These are phyloP conservation scores for Cladosporium austrohemisphaericum DNA, from an alignment of 2,329 filamentous ascomycete species.

Conservation along the genomic window DNA sequence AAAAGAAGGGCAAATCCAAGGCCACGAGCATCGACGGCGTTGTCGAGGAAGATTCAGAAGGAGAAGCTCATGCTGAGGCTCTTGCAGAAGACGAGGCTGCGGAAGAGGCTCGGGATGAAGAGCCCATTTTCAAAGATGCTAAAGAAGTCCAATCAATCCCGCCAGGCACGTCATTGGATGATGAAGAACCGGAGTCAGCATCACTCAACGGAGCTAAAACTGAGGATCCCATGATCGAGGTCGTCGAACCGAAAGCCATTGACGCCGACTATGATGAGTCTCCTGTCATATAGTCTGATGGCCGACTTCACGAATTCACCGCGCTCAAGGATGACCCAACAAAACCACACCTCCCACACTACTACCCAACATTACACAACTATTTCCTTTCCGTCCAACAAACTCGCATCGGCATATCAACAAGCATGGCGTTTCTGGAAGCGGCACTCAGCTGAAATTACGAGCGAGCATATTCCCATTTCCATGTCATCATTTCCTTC, in stretches of 20 bases:
- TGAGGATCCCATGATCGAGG: not conserved
- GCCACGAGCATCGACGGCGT: slow-evolving; percentile 7
- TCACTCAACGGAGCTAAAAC: not conserved
- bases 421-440: not conserved
- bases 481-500: not conserved
- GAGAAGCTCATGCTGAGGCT: slow-evolving; percentile 4
- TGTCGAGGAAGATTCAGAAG: slow-evolving; percentile 10
- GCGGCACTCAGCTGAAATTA: not conserved
- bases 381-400: not conserved
- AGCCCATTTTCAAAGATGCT: slow-evolving; percentile 5
- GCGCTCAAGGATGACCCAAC: not conserved
- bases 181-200: not conserved
- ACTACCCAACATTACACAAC: too few species aligned
- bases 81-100: too few species aligned
- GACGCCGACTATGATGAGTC: slow-evolving; percentile 9
- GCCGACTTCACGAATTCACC: not conserved
- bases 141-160: slow-evolving; percentile 13
- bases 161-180: not conserved
- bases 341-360: not conserved
- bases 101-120: slow-evolving; percentile 1
- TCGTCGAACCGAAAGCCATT: slow-evolving; percentile 12
- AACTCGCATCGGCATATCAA: not conserved
- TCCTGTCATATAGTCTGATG: not conserved
- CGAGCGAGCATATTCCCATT: not conserved
- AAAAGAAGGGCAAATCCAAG: slow-evolving; percentile 2